These are phyloP conservation scores for Cutaneotrichosporon curvatum DNA, from an alignment of 1,284 basidiomycete species.

Conservation along the genomic window DNA sequence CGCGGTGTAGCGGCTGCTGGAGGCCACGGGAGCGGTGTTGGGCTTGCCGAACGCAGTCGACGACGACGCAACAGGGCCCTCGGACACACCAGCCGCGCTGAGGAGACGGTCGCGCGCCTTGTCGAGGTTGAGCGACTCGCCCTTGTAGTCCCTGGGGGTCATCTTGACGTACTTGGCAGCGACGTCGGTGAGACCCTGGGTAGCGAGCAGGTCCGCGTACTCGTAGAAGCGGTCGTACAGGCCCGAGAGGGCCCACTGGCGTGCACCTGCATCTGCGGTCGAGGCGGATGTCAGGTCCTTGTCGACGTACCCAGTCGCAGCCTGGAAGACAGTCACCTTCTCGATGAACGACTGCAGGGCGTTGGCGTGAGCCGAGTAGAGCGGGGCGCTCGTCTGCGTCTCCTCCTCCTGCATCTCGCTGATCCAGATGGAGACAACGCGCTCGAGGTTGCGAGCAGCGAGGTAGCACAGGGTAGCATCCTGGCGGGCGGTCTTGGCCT, in stretches of 20 bases:
- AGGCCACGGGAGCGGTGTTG: conserved; percentile 14
- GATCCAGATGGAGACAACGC: conserved; percentile 84
- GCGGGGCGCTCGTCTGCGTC: conserved; percentile 49
- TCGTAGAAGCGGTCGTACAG: conserved; percentile 93
- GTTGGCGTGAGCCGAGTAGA: conserved; percentile 77
- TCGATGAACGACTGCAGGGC: conserved; percentile 93
- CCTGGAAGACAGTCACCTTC: conserved; percentile 90
- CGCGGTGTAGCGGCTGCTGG: conserved; percentile 8
- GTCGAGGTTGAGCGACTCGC: conserved; percentile 52
- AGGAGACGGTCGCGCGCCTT: conserved; percentile 54
- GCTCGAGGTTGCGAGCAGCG: conserved; percentile 81
- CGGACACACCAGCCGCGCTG: conserved; percentile 26
- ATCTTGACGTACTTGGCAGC: conserved; percentile 74
- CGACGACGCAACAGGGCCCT: conserved; percentile 7
- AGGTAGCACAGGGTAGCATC: conserved; percentile 89
- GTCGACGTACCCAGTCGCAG: conserved; percentile 82
- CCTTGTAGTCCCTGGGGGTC: conserved; percentile 72
- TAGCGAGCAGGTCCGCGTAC: conserved; percentile 85
- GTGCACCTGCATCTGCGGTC: conserved; percentile 52
- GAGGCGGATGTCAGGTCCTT: conserved; percentile 56
- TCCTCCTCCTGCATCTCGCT: conserved; percentile 94
- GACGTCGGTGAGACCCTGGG: conserved; percentile 79
- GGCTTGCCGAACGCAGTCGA: conserved; percentile 16
- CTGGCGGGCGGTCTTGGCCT: conserved; percentile 63
- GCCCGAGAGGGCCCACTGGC: conserved; percentile 72